A percentile compares a stretch with the other conserved stretches of the same genome.
Conservation (phyloP, 2,329 filamentous ascomycete genomes). For the Fusarium sp. region DNA sequence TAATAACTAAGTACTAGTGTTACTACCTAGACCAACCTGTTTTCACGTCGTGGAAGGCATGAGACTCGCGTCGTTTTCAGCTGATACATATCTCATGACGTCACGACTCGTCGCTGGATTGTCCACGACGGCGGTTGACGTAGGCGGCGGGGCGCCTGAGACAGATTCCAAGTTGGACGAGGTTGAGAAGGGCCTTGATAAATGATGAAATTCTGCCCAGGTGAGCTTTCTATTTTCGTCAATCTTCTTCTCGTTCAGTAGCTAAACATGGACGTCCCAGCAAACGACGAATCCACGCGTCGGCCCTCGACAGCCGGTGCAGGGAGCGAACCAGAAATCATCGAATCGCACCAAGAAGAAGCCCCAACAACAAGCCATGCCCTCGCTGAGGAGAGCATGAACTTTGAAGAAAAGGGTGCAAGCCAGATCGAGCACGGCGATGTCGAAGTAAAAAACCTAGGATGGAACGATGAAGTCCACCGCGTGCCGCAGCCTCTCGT, state of each 20-base stretch:
- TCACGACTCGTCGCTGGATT: background rate
- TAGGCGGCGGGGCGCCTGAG: constrained; percentile 32
- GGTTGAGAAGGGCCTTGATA: background rate
- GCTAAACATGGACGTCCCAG: constrained; percentile 18
- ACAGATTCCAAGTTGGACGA: constrained; percentile 6
- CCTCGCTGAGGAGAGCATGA: constrained; percentile 48
- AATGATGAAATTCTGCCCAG: background rate
- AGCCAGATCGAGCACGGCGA: constrained; percentile 61
- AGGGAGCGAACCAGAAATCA: constrained; percentile 46
- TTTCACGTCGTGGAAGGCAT: too few relatives aligned
- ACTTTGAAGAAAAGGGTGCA: constrained; percentile 55
- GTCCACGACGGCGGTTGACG: constrained; percentile 19
- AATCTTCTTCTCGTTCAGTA: background rate
- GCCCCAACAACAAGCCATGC: constrained; percentile 52
- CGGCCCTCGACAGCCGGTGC: constrained; percentile 28
- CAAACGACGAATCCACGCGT: constrained; percentile 19
- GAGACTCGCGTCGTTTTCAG: background rate
- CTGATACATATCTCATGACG: background rate
- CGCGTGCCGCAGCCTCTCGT: constrained; percentile 70
- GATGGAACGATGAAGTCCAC: constrained; percentile 73
- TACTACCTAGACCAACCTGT: too few relatives aligned
- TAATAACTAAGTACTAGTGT: too few relatives aligned
- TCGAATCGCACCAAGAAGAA: constrained; percentile 44
- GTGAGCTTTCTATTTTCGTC: background rate
- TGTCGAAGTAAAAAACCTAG: constrained; percentile 71